Evolutionary conservation across 2,329 filamentous ascomycete species (phyloP).

Genomic region (Rhytidhysteron rufulum): DNA sequence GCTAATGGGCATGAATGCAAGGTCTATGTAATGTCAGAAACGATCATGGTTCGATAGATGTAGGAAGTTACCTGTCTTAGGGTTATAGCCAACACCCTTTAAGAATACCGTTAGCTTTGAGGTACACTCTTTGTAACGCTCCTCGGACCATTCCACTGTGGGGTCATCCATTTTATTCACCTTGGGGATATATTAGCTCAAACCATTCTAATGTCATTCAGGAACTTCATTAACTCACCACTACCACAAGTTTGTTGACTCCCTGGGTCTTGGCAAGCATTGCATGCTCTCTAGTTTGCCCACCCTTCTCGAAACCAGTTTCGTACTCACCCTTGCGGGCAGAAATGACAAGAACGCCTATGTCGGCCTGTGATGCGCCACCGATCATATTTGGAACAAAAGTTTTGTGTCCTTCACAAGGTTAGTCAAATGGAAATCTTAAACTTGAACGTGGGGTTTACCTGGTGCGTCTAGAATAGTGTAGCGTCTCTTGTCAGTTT

Average conservation of each 20-base stretch:
- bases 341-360: conserved; percentile 93
- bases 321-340: conserved; percentile 98
- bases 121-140: conserved; percentile 88
- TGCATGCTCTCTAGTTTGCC: conserved; percentile 95
- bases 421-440: not conserved
- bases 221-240: no score
- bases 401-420: conserved; percentile 73
- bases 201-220: not conserved
- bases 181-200: no score
- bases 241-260: conserved; percentile 93
- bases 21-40: conserved; percentile 65
- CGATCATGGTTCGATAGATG: conserved; percentile 5
- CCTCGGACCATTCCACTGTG: conserved; percentile 93
- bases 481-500: conserved; percentile 94
- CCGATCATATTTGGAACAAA: conserved; percentile 99
- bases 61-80: conserved; percentile 59
- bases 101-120: conserved; percentile 84
- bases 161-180: conserved; percentile 99
- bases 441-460: not conserved
- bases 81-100: conserved; percentile 89
- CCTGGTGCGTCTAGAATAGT: conserved; percentile 87
- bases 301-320: conserved; percentile 94
- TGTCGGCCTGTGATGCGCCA: conserved; percentile 60
- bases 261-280: conserved; percentile 97
- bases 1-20: conserved; percentile 94